These are phyloP conservation scores for Sporopachydermia cereana DNA, from an alignment of 1,139 yeast genomes.

Conservation along the genomic window DNA sequence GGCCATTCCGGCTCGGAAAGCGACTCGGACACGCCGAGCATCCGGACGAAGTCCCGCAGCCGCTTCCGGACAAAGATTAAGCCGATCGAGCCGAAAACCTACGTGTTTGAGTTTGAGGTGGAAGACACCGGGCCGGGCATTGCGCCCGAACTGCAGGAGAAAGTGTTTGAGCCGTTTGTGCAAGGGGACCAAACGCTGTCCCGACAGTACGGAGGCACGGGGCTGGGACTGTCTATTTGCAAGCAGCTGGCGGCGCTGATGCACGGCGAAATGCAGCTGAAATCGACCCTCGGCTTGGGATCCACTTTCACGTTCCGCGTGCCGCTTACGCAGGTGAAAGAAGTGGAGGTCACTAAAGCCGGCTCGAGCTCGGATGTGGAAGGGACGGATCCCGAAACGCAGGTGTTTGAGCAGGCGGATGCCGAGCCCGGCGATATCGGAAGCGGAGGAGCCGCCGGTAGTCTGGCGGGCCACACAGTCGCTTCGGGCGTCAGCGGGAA, in stretches of 20 bases:
- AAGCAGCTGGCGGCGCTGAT: conserved; percentile 82
- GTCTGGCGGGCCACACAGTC: too few relatives aligned
- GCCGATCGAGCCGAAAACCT: conserved; percentile 28
- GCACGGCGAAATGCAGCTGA: conserved; percentile 68
- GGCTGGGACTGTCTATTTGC: conserved; percentile 87
- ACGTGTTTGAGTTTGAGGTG: conserved; percentile 67
- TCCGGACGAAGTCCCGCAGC: conserved; percentile 12
- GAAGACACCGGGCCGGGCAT: conserved; percentile 92
- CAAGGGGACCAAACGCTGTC: conserved; percentile 95
- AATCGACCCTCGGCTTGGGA: conserved; percentile 64
- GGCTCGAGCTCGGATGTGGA: neutral
- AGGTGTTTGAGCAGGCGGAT: conserved; percentile 13
- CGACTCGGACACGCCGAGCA: neutral
- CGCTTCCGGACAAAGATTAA: conserved; percentile 16
- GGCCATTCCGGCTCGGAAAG: neutral
- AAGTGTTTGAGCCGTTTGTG: conserved; percentile 89
- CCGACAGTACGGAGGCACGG: conserved; percentile 91
- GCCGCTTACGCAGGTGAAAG: conserved; percentile 66
- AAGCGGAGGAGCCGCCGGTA: too few relatives aligned
- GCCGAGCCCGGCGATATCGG: neutral
- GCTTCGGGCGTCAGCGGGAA: too few relatives aligned
- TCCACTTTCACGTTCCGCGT: conserved; percentile 71
- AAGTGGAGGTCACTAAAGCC: conserved; percentile 21
- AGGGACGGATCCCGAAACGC: conserved; percentile 31
- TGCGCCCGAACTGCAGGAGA: conserved; percentile 62